Conservation (phyloP, 176 grass and related monocot species). For the Bromus sterilis region DNA sequence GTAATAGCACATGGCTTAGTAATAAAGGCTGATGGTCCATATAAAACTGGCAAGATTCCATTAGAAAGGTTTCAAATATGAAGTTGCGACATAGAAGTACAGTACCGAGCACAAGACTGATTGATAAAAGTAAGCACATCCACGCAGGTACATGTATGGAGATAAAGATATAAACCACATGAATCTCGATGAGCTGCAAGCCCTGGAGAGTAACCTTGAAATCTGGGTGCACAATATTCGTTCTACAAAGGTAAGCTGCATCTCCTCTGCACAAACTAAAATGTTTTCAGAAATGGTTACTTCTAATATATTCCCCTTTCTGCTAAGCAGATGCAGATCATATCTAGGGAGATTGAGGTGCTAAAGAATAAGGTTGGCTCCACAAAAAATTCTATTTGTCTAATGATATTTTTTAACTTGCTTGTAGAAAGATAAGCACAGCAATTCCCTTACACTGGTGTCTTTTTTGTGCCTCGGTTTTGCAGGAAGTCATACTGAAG, state of each 20-base stretch:
- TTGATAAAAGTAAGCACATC: neutral
- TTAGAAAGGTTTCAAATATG: neutral
- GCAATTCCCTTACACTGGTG: neutral
- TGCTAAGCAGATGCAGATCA: slow-evolving; percentile 70
- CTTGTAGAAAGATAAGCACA: neutral
- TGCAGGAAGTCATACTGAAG: slow-evolving; percentile 64
- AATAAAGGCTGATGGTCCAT: neutral
- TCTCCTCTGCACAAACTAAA: neutral
- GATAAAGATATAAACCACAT: slow-evolving; percentile 30
- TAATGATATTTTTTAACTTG: neutral
- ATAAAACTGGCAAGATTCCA: neutral
- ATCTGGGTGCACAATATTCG: slow-evolving; percentile 57
- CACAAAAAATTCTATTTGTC: neutral
- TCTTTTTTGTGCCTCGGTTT: neutral
- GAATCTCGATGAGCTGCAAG: slow-evolving; percentile 65
- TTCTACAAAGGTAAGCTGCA: slow-evolving; percentile 36
- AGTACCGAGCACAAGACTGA: neutral
- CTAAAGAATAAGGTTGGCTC: slow-evolving; percentile 69
- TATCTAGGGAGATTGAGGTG: slow-evolving; percentile 62
- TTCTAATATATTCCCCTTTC: neutral
- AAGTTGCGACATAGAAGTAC: neutral
- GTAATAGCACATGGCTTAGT: neutral
- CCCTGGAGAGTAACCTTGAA: slow-evolving; percentile 73
- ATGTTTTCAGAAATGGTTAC: neutral
- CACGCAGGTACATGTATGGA: slow-evolving; percentile 63